Percentiles rank a stretch among this genome's conserved stretches.
phyloP scores from a whole-genome alignment of 495 filamentous ascomycete species.

The Xylaria cubensis region DNA sequence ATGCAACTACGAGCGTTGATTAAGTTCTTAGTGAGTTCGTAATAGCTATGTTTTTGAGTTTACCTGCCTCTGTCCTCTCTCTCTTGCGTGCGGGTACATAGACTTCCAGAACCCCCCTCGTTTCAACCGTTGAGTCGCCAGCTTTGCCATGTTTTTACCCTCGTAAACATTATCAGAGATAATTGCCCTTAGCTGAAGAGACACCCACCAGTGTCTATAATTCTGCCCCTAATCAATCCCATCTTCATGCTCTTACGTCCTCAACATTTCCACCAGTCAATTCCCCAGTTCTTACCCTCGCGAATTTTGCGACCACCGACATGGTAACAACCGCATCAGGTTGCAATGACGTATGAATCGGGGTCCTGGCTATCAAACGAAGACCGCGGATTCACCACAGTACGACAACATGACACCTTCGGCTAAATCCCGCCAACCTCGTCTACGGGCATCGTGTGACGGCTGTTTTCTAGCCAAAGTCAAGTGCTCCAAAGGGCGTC shows the following conservation, averaged over 20 bases:
- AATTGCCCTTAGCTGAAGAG: neutral
- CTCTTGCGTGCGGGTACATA: neutral
- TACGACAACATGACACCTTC: constrained; percentile 40
- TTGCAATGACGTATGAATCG: neutral
- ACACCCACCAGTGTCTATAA: neutral
- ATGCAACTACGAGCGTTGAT: neutral
- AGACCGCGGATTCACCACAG: neutral
- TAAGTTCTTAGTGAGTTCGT: neutral
- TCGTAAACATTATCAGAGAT: neutral
- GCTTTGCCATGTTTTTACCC: neutral
- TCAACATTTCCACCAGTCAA: neutral
- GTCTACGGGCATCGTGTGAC: constrained; percentile 60
- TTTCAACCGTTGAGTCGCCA: neutral
- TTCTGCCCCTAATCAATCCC: neutral
- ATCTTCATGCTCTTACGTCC: neutral
- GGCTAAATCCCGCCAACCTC: constrained; percentile 47
- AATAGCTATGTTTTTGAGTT: neutral
- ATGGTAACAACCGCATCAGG: neutral
- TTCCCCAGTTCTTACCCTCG: neutral
- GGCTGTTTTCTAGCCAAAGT: constrained; percentile 63
- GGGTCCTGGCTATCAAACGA: neutral
- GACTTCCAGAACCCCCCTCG: neutral
- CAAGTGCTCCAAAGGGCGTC: constrained; percentile 59
- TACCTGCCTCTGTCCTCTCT: neutral
- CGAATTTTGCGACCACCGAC: neutral